Conservation (phyloP, 345 rosid genomes). For the Citrus inodora region DNA sequence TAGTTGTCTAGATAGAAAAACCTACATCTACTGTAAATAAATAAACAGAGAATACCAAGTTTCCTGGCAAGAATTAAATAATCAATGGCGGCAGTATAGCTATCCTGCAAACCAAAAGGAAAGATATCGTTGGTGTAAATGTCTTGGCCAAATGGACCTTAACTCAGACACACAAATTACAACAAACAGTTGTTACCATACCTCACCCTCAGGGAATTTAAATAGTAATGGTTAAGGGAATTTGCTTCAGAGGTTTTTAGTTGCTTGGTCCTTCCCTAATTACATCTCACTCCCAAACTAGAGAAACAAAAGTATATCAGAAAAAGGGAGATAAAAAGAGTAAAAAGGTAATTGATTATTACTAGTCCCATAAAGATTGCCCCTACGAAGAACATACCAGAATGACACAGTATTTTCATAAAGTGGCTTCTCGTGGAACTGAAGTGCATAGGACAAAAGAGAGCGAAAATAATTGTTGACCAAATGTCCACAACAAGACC, state of each 20-base stretch:
- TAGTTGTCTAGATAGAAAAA: too few species aligned
- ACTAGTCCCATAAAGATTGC: background rate
- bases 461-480: too few species aligned
- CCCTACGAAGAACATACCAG: background rate
- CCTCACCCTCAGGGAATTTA: background rate
- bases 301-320: too few species aligned
- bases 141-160: background rate
- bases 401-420: background rate
- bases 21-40: background rate
- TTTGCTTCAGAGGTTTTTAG: background rate
- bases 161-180: background rate
- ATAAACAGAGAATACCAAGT: background rate
- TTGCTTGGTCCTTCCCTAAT: too few species aligned
- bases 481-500: too few species aligned
- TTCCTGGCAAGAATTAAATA: background rate
- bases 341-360: background rate
- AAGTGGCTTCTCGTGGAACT: background rate
- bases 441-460: too few species aligned
- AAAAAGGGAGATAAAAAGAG: background rate
- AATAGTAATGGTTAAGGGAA: background rate
- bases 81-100: background rate
- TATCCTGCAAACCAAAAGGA: background rate
- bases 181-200: too few species aligned
- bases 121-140: background rate
- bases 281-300: too few species aligned